Conservation (phyloP, 2,329 filamentous ascomycete species). For the Chalara sp. region DNA sequence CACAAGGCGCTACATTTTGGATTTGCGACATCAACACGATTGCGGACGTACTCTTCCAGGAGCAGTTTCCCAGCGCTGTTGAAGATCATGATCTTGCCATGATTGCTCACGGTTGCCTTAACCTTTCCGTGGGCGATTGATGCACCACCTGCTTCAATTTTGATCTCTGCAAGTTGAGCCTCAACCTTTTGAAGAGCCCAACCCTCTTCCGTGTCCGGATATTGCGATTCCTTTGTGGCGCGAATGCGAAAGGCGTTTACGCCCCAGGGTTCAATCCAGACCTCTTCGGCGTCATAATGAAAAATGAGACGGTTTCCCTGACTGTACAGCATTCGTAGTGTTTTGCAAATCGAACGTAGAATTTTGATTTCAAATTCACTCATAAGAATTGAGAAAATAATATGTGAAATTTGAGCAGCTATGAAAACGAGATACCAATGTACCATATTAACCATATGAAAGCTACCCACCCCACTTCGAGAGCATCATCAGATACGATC, state of each 20-base stretch:
- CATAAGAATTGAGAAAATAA: background rate
- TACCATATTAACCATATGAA: no score
- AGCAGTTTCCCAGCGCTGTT: slow-evolving; percentile 35
- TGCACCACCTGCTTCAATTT: slow-evolving; percentile 15
- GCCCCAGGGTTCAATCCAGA: slow-evolving; percentile 44
- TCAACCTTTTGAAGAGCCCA: slow-evolving; percentile 31
- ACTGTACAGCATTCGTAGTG: slow-evolving; percentile 16
- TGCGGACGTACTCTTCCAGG: slow-evolving; percentile 43
- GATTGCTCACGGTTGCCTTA: slow-evolving; percentile 36
- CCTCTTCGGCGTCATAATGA: slow-evolving; percentile 36
- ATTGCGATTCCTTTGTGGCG: slow-evolving; percentile 31
- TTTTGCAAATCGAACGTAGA: background rate
- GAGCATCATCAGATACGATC: no score
- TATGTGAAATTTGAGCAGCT: no score
- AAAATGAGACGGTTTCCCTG: slow-evolving; percentile 22
- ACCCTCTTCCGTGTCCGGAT: slow-evolving; percentile 32
- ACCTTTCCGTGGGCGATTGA: slow-evolving; percentile 41
- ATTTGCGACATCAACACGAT: slow-evolving; percentile 39
- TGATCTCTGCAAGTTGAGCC: background rate
- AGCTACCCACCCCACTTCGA: no score
- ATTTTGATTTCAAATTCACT: background rate
- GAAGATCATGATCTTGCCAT: slow-evolving; percentile 41
- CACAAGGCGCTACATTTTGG: slow-evolving; percentile 44
- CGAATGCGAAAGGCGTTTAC: slow-evolving; percentile 40
- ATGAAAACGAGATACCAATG: no score